phyloP scores from a whole-genome alignment of 805 yeast genomes.

The Kodamaea nitidulidarum region DNA sequence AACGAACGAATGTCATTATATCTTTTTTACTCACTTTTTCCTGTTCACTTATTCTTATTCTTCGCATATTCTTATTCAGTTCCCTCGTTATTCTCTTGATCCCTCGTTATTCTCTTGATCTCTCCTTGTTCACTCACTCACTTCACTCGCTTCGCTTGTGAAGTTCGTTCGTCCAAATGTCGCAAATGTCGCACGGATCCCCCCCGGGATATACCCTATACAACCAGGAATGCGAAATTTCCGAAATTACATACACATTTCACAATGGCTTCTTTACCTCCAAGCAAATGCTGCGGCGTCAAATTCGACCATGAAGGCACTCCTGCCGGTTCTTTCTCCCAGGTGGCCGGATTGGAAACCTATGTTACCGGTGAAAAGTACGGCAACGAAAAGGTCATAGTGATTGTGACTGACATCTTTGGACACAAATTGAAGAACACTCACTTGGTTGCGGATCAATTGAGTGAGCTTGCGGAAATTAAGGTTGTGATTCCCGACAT shows the following conservation, averaged over 20 bases:
- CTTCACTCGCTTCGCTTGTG: no score
- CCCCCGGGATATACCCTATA: no score
- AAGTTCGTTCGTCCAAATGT: no score
- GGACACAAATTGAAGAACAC: constrained; percentile 28
- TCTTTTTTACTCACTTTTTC: no score
- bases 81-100: no score
- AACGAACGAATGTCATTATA: no score
- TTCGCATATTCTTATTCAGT: no score
- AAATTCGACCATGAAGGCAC: constrained; percentile 26
- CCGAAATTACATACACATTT: not conserved
- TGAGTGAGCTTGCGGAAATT: constrained; percentile 14
- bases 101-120: no score
- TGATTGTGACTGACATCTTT: constrained; percentile 26
- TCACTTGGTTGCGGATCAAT: constrained; percentile 26
- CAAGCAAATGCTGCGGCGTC: constrained; percentile 20
- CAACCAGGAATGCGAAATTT: no score
- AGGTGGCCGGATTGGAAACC: constrained; percentile 24
- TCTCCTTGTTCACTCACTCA: no score
- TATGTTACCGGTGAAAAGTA: constrained; percentile 23
- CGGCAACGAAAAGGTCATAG: constrained; percentile 19
- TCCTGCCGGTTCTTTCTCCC: constrained; percentile 19
- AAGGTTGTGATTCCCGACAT: constrained; percentile 30
- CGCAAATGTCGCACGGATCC: no score
- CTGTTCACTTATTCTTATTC: no score
- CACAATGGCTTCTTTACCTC: constrained; percentile 15